A percentile compares a stretch with the other conserved stretches of the same genome.
Conservation (phyloP, 2,329 filamentous ascomycete species). For the Fusarium mundagurra region DNA sequence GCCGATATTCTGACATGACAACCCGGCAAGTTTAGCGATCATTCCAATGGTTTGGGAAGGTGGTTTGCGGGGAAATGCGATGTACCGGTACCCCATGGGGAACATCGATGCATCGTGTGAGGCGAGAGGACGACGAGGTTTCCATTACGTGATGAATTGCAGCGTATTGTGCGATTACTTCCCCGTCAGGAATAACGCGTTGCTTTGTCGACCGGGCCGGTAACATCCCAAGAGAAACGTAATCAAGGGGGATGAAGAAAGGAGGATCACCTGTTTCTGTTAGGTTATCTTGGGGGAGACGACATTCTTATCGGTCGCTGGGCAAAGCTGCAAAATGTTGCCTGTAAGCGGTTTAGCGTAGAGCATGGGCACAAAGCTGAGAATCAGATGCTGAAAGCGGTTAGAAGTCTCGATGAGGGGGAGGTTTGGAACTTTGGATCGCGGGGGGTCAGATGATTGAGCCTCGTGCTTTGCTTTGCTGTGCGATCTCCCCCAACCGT, state of each 20-base stretch:
- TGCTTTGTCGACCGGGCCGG: constrained; percentile 23
- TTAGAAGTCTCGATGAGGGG: not conserved
- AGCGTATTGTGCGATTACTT: not conserved
- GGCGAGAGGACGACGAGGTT: not conserved
- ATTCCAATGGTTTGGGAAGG: not conserved
- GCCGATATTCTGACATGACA: not conserved
- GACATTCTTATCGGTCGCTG: constrained; percentile 28
- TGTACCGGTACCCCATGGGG: constrained; percentile 29
- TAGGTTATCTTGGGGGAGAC: constrained; percentile 34
- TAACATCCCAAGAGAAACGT: not conserved
- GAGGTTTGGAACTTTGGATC: not conserved
- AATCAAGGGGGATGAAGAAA: not conserved
- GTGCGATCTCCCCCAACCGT: not conserved
- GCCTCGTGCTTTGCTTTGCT: not conserved
- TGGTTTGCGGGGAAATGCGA: constrained; percentile 25
- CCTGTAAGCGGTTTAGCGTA: constrained; percentile 28
- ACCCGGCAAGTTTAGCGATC: not conserved
- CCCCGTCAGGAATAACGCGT: constrained; percentile 26
- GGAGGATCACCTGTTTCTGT: constrained; percentile 15
- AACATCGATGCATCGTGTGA: constrained; percentile 8
- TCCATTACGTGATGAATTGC: constrained; percentile 35
- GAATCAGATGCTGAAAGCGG: constrained; percentile 32
- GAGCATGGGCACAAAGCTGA: constrained; percentile 26
- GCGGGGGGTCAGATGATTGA: constrained; percentile 13
- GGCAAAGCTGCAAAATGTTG: constrained; percentile 31